Base-by-base conservation (phyloP, 495 filamentous ascomycete genomes). In the Aspergillus mulundensis region DNA sequence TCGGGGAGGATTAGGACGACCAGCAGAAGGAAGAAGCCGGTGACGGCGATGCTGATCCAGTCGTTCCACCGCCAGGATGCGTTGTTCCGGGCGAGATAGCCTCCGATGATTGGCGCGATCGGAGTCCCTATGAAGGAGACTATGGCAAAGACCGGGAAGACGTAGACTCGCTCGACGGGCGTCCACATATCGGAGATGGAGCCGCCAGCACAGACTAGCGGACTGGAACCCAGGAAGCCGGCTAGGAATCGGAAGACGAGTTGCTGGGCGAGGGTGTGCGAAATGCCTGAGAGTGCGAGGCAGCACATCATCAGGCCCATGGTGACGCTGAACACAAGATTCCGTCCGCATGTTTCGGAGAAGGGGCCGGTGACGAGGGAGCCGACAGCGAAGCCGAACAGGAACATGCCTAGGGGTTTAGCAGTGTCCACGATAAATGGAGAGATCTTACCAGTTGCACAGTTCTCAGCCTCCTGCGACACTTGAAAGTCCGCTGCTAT, bases 381-480 rank as follows among this genome's bases (percentile, higher is more conserved):
- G 15, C 75, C 86, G n/a, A 73, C 63, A 0, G 81, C 84, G 60
- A 88, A 87, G 5, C 85, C 86, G 34, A 83, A 65, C 0, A 90
- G 71, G 58, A 83, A 89, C 3, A 87, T 42, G 7, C 80, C 82
- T 60, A 52, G 14, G 3, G 12, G 38, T 3, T 15, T 14, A 40
- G 14, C 12, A 15, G 4, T 15, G 4, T 40, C 12, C 38, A 15
- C 3, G 12, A 3, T 5, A 11, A 40, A 14, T 5, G 12, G 12
- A 18, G 38, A 3, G 5, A 15, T 18, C 38, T 40, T 40, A 40
- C 38, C 38, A 11, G 38, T 40, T 40, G 38, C 38, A 15, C 12
- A 40, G 16, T 14, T 18, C 14, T 40, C 38, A 18, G 16, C 38
- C 38, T 40, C 38, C 12, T 40, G 14, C 3, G 16, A 3, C 5